Evolutionary conservation across 2,329 filamentous ascomycete genomes (phyloP), one percentile per base, ranked within the genome.

Genomic region (Dissoconium aciculare): DNA sequence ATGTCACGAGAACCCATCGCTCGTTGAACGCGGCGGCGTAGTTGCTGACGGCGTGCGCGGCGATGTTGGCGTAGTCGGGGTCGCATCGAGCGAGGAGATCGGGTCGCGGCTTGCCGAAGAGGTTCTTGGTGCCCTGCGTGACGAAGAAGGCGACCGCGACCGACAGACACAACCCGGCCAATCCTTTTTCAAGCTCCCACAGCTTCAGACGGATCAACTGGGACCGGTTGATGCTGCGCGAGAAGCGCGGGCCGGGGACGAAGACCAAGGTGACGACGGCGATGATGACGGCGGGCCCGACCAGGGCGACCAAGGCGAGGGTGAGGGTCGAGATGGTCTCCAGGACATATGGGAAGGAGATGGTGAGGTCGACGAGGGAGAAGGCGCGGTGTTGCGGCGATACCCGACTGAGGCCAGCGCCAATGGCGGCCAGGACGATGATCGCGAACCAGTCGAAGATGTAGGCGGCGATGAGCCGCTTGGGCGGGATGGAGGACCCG

Each of bases 101-200:
- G 3, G 74, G 74, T 27, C 74, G 56, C 6, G 73, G 73, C 46
- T 71, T 76, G 23, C 73, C 74, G 39, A 72, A 67, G 2, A 78
- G 43, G 32, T 69, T 82, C 66, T 94, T 94, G 65, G 92, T 73
- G 30, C 78, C 80, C 45, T 82, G 74, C 1, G 84, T 87, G 45
- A 91, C 73, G 55, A 89, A 73, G 61, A 79, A 91, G 4, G 78
- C 69, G 2, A 71, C 64, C 2, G 75, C 72, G 6, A 83, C 61
- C 3, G 79, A 72, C 11, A 93, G 62, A 1, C 66, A 80, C 3
- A 93, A 65, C 0, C 85, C 85, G 46, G 93, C 71, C 72, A 78
- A 82, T 35, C 81, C 84, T 2, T 73, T 53, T 51, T 94, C 83
- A 53, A 81, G 74, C 54, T 94, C 85, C 84, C 87, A 94, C 1